These are phyloP conservation scores for Rugonectria rugulosa DNA, from an alignment of 2,329 filamentous ascomycete species.

Conservation along the genomic window DNA sequence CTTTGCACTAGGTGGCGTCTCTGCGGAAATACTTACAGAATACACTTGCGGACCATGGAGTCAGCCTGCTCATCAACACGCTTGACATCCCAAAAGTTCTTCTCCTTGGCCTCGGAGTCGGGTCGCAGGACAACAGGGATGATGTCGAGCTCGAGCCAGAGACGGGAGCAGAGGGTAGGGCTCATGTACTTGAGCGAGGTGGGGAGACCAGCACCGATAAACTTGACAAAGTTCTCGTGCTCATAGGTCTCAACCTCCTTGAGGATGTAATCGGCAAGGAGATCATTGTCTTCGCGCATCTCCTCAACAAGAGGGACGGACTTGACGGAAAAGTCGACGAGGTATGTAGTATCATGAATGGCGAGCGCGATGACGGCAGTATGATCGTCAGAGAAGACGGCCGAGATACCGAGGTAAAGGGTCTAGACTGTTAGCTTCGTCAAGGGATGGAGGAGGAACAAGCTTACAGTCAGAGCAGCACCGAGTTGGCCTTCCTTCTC, in stretches of 20 bases:
- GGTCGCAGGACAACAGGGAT: conserved; percentile 71
- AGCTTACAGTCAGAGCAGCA: conserved; percentile 54
- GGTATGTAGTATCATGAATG: conserved; percentile 77
- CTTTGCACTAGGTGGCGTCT: neutral
- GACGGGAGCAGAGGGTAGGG: conserved; percentile 70
- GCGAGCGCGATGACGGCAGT: conserved; percentile 70
- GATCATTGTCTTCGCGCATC: conserved; percentile 50
- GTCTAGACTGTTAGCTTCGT: conserved; percentile 49
- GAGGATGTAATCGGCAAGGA: conserved; percentile 68
- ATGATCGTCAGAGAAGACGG: conserved; percentile 57
- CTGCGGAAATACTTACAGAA: conserved; percentile 62
- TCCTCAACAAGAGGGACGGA: conserved; percentile 57
- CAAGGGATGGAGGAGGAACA: neutral
- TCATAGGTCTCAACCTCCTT: conserved; percentile 65
- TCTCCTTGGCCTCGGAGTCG: conserved; percentile 52
- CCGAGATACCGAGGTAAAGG: conserved; percentile 70
- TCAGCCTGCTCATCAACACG: conserved; percentile 83
- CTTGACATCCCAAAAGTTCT: conserved; percentile 60
- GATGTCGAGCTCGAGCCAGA: conserved; percentile 81
- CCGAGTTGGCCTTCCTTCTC: conserved; percentile 54
- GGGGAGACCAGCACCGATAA: conserved; percentile 77
- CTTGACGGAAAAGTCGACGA: conserved; percentile 74
- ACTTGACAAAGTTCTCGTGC: conserved; percentile 73
- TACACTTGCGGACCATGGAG: conserved; percentile 80
- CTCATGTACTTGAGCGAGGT: conserved; percentile 64